phyloP scores from a whole-genome alignment of 768 basidiomycete species.

The Boletellus ananas region DNA sequence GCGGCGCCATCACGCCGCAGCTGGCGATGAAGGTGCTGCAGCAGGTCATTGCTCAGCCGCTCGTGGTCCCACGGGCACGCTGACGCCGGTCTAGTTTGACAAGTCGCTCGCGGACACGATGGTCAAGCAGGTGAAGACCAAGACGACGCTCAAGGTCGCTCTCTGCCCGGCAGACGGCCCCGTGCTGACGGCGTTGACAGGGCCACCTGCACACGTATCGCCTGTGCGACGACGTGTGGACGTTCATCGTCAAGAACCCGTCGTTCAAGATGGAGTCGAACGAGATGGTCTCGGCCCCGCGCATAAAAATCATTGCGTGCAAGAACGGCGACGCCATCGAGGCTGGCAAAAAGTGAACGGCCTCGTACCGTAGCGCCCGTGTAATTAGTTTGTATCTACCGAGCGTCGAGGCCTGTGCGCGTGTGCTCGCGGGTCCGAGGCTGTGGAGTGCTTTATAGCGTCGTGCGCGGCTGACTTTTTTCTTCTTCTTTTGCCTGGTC shows the following conservation, averaged over 20 bases:
- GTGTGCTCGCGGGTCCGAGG: not conserved
- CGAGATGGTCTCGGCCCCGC: slow-evolving; percentile 64
- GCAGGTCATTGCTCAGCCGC: too few species aligned
- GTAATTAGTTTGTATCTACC: slow-evolving; percentile 16
- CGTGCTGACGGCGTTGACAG: slow-evolving; percentile 35
- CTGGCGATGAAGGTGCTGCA: slow-evolving; percentile 98
- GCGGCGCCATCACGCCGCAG: slow-evolving; percentile 95
- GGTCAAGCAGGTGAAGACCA: slow-evolving; percentile 90
- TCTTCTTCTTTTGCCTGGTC: slow-evolving; percentile 1
- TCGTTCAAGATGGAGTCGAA: slow-evolving; percentile 94
- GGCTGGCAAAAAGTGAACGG: slow-evolving; percentile 66
- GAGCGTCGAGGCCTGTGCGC: not conserved
- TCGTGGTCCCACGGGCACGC: slow-evolving; percentile 11
- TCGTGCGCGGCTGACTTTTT: too few species aligned
- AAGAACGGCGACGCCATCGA: slow-evolving; percentile 91
- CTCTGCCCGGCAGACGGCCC: not conserved
- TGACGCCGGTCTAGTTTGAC: slow-evolving; percentile 69
- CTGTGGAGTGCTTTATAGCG: too few species aligned
- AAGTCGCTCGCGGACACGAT: slow-evolving; percentile 91
- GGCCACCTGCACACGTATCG: slow-evolving; percentile 92
- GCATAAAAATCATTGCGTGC: slow-evolving; percentile 98
- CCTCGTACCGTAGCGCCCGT: slow-evolving; percentile 26
- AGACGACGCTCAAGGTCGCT: slow-evolving; percentile 85
- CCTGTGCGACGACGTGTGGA: slow-evolving; percentile 96
- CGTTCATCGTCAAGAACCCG: slow-evolving; percentile 93